These are phyloP conservation scores for Amanita inopinata DNA, from an alignment of 768 basidiomycete species.

Conservation along the genomic window DNA sequence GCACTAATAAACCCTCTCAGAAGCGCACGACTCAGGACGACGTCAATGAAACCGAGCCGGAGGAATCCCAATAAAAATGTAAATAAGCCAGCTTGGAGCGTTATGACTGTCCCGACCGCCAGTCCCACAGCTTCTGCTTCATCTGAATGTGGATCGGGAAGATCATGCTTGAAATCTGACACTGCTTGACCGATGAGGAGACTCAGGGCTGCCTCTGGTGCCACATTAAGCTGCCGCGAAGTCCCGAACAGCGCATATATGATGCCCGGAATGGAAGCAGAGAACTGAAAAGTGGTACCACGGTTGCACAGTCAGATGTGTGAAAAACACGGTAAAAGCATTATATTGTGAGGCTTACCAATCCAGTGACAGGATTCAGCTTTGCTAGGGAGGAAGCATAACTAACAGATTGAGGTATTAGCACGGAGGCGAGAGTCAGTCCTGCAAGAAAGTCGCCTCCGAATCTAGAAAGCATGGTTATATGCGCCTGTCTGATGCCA, in stretches of 20 bases:
- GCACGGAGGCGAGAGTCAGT: constrained; percentile 74
- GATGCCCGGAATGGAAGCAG: constrained; percentile 81
- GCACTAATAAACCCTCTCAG: constrained; percentile 84
- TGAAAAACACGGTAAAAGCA: neutral
- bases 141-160: constrained; percentile 28
- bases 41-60: constrained; percentile 87
- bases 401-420: constrained; percentile 83
- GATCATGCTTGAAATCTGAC: constrained; percentile 49
- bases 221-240: constrained; percentile 72
- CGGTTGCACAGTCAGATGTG: no score
- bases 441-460: constrained; percentile 71
- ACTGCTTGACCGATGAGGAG: constrained; percentile 84
- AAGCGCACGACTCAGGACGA: constrained; percentile 82
- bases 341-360: constrained; percentile 38
- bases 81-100: constrained; percentile 83
- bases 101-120: constrained; percentile 71
- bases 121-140: constrained; percentile 47
- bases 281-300: no score
- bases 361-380: constrained; percentile 74
- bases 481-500: neutral
- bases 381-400: constrained; percentile 86
- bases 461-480: constrained; percentile 17
- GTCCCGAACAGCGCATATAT: constrained; percentile 87
- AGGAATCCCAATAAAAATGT: constrained; percentile 82
- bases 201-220: constrained; percentile 83